Percentiles rank a stretch among this genome's conserved stretches.
These are phyloP conservation scores for Candolleomyces efflorescens DNA, from an alignment of 768 basidiomycete genomes.

Conservation along the genomic window DNA sequence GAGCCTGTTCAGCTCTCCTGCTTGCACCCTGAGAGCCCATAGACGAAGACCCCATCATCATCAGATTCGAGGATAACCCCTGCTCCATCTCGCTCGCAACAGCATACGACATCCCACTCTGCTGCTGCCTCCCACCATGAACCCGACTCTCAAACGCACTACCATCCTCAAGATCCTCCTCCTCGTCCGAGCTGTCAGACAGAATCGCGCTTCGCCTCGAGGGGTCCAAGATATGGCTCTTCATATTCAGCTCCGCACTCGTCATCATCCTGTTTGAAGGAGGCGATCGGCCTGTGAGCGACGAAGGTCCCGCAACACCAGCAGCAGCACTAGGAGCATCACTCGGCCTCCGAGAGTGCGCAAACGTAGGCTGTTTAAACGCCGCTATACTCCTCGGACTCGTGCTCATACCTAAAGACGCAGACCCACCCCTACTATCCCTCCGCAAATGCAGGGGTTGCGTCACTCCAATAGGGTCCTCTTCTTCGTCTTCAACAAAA, in stretches of 20 bases:
- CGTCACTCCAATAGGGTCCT: neutral
- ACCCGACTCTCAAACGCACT: slow-evolving; percentile 11
- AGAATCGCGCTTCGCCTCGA: slow-evolving; percentile 16
- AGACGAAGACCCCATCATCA: neutral
- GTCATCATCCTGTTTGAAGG: slow-evolving; percentile 25
- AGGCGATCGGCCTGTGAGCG: neutral
- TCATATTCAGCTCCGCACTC: slow-evolving; percentile 40
- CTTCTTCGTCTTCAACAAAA: slow-evolving; percentile 13
- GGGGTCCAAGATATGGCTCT: slow-evolving; percentile 30
- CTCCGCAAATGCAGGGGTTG: neutral
- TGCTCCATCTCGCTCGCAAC: slow-evolving; percentile 7
- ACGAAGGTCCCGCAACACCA: neutral
- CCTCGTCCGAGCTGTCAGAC: slow-evolving; percentile 8
- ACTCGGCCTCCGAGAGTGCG: neutral
- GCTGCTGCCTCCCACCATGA: slow-evolving; percentile 10
- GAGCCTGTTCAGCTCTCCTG: slow-evolving; percentile 1
- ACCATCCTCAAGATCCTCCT: slow-evolving; percentile 9
- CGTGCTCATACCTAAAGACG: neutral
- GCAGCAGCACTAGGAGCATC: neutral
- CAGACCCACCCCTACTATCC: neutral
- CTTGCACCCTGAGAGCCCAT: neutral
- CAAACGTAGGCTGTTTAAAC: neutral
- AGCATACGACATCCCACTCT: slow-evolving; percentile 6
- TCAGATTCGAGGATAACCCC: slow-evolving; percentile 6
- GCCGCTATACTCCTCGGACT: neutral